Evolutionary conservation across 371 early-diverging fungal genomes (phyloP).

Genomic region (Zopfochytrium polystomum): DNA sequence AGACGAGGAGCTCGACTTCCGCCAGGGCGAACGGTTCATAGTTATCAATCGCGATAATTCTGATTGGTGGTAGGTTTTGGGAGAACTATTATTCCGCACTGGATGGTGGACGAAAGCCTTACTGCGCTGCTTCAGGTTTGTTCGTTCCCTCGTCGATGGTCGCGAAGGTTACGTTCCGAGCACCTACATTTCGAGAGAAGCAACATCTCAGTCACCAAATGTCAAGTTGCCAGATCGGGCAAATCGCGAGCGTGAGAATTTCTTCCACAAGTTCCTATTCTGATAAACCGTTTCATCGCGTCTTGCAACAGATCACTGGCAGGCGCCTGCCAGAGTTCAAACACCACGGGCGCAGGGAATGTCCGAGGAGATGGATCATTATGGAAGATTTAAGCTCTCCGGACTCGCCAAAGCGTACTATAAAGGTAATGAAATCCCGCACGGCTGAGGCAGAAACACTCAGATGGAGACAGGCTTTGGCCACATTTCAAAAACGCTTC

Average conservation of each 20-base stretch:
- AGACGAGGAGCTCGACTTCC: slow-evolving; percentile 39
- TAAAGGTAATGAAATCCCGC: too few relatives aligned
- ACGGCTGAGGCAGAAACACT: not conserved
- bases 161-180: slow-evolving; percentile 11
- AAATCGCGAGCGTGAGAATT: too few relatives aligned
- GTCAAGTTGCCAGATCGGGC: too few relatives aligned
- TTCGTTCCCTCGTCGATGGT: slow-evolving; percentile 6
- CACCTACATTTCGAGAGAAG: slow-evolving; percentile 15
- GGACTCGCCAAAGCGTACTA: too few relatives aligned
- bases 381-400: too few relatives aligned
- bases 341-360: too few relatives aligned
- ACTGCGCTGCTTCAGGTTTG: not conserved
- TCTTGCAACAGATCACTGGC: too few relatives aligned
- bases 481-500: slow-evolving; percentile 19
- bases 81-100: not conserved
- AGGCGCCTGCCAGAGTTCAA: too few relatives aligned
- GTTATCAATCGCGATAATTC: slow-evolving; percentile 35
- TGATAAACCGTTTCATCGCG: too few relatives aligned
- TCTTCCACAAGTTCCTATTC: too few relatives aligned
- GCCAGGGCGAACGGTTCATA: slow-evolving; percentile 32
- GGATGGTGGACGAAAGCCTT: not conserved
- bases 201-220: too few relatives aligned
- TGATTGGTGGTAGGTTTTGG: slow-evolving; percentile 46
- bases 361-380: too few relatives aligned
- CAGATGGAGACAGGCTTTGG: slow-evolving; percentile 16